Evolutionary conservation across 2,329 filamentous ascomycete species (phyloP), one percentile per base, ranked within the genome.

Genomic region (Sarocladium brachiariae): DNA sequence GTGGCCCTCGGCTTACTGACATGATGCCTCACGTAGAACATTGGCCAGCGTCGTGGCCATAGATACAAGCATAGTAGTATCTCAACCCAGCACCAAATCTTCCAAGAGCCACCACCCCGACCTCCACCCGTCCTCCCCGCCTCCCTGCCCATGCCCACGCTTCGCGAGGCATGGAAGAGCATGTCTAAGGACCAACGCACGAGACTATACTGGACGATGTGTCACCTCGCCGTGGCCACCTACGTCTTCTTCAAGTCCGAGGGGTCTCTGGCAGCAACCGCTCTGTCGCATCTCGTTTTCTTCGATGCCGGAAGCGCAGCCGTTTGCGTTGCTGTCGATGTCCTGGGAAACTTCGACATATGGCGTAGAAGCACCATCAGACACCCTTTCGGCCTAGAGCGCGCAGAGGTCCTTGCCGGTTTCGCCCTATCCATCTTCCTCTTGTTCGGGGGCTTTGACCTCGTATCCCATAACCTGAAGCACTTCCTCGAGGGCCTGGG

Each of bases 61-160:
- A 90, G 93, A 66, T 99, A 99, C 77, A 96, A 96, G 65, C 92
- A 97, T 72, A 95, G 88, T 65, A 95, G 89, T 65, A 86, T 99
- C 52, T 95, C 89, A 18, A 72, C 81, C 7, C 81, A 84, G 60
- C 91, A 97, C 65, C 91, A 96, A 67, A 95, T 97, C 67, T 96
- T 97, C 68, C 88, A 95, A 59, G 90, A 96, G 65, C 93, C 93
- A 6, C 84, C 90, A 0, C 86, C 82, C 4, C 81, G 91, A 50
- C 86, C 91, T 1, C 92, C 93, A 3, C 80, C 96, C 21, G 87
- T 92, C 33, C 80, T 99, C 0, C 93, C 93, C 1, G 89, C 91
- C 51, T 95, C 91, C 27, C 79, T 99, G 0, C 93, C 93, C 0
- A 86, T 96, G 33, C 93, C 93, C 0, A 99, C 92, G 1, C 74